phyloP scores from a whole-genome alignment of 1,139 yeast species.

The Pichia sp. region DNA sequence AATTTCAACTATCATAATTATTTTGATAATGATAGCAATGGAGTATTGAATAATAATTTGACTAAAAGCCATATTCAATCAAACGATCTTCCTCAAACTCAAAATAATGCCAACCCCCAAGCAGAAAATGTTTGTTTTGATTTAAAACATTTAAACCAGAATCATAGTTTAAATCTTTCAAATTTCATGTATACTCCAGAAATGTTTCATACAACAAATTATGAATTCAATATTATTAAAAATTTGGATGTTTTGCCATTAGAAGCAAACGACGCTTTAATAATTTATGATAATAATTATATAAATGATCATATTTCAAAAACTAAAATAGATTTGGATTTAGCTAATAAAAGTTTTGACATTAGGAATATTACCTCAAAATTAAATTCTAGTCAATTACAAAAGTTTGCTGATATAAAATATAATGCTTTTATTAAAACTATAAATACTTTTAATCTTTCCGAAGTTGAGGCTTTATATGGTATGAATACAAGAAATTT shows the following conservation, averaged over 20 bases:
- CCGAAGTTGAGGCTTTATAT: neutral
- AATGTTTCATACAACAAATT: neutral
- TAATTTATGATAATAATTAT: neutral
- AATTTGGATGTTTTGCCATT: neutral
- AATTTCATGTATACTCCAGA: neutral
- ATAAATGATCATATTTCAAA: neutral
- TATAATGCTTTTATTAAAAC: neutral
- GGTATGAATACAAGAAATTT: neutral
- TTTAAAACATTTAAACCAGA: no score
- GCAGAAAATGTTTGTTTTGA: no score
- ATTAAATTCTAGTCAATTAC: constrained; percentile 7
- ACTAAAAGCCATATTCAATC: no score
- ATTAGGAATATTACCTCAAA: constrained; percentile 3
- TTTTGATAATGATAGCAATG: no score
- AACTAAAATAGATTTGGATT: neutral
- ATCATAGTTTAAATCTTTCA: no score
- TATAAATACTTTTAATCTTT: no score
- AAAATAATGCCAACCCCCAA: no score
- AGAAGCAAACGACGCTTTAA: neutral
- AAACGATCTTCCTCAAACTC: no score
- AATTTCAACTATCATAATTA: no score
- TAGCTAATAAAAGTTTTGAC: neutral
- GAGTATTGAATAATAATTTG: no score
- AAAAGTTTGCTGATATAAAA: constrained; percentile 4
- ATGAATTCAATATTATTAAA: neutral